phyloP scores from a whole-genome alignment of 2,329 filamentous ascomycete species.

The Fusarium globosum region DNA sequence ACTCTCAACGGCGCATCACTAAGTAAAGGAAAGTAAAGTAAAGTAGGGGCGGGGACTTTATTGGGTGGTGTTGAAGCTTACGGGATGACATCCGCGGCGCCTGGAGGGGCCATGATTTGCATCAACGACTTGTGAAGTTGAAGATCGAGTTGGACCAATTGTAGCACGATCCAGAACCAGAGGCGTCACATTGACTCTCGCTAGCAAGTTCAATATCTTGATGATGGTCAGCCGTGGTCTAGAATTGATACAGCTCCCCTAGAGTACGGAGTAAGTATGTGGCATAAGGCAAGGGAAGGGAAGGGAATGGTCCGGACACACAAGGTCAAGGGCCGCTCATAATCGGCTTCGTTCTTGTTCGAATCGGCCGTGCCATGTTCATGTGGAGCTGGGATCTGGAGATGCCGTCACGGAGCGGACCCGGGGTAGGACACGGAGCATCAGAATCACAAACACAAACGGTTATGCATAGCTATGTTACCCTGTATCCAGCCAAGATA shows the following conservation, averaged over 20 bases:
- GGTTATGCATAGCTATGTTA: constrained; percentile 15
- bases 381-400: constrained; percentile 9
- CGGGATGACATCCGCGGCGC: constrained; percentile 43
- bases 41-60: constrained; percentile 4
- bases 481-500: constrained; percentile 22
- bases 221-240: neutral
- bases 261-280: neutral
- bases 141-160: constrained; percentile 17
- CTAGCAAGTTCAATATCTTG: constrained; percentile 1
- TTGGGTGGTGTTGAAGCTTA: constrained; percentile 21
- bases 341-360: constrained; percentile 28
- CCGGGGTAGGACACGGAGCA: constrained; percentile 31
- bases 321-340: constrained; percentile 16
- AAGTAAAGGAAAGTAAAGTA: neutral
- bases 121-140: constrained; percentile 13
- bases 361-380: constrained; percentile 27
- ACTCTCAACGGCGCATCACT: constrained; percentile 27
- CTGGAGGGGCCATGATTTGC: constrained; percentile 28
- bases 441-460: neutral
- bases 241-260: neutral
- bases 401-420: constrained; percentile 35
- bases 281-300: neutral
- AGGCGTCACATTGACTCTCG: constrained; percentile 42
- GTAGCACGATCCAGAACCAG: constrained; percentile 29
- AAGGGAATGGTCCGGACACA: neutral